Conservation (phyloP, 257 asterid species). For the Nicotiana noctiflora region DNA sequence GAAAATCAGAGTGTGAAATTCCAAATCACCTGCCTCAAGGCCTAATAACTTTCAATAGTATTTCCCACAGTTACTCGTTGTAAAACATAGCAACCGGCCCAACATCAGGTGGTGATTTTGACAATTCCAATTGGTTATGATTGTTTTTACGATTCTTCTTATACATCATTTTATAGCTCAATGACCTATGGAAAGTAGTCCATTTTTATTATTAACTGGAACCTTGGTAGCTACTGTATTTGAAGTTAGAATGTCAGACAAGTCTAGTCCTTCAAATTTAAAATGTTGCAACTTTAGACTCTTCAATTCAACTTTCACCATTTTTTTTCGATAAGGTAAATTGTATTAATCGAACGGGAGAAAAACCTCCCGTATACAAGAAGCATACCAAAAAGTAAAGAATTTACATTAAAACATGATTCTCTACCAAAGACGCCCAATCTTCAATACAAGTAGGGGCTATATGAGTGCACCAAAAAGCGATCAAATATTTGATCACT, state of each 20-base stretch:
- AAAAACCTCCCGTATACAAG: too few species aligned
- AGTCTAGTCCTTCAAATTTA: background rate
- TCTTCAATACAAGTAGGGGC: too few species aligned
- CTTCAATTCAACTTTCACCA: background rate
- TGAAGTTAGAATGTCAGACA: background rate
- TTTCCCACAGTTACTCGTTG: background rate
- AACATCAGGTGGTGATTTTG: background rate
- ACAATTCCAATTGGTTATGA: background rate
- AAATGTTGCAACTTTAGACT: background rate
- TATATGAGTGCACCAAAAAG: too few species aligned
- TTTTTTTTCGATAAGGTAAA: too few species aligned
- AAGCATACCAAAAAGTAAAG: too few species aligned
- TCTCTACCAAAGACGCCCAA: too few species aligned
- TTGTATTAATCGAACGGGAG: too few species aligned
- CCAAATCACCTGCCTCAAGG: background rate
- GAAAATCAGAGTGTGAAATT: background rate
- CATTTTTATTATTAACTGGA: background rate
- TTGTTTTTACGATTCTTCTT: background rate
- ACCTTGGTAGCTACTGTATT: background rate
- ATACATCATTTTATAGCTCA: background rate
- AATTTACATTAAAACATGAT: too few species aligned
- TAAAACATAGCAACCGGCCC: background rate
- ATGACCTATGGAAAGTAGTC: background rate
- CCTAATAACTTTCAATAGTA: background rate
- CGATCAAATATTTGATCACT: too few species aligned